phyloP scores from a whole-genome alignment of 805 yeast genomes.

The Metschnikowia cerradonensis region DNA sequence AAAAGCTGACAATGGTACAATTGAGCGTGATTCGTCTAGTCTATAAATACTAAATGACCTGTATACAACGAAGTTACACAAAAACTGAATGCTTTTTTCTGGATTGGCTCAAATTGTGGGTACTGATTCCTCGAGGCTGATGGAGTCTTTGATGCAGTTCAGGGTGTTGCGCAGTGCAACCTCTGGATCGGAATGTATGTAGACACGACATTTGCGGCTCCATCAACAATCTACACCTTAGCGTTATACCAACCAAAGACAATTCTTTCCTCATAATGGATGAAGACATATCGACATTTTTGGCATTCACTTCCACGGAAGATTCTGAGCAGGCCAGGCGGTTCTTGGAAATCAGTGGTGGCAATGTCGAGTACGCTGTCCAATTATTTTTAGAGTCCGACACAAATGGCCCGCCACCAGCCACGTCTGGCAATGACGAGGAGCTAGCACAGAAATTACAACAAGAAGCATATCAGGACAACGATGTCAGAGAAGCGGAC shows the following conservation, averaged over 20 bases:
- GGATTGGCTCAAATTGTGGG: neutral
- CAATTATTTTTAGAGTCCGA: constrained; percentile 67
- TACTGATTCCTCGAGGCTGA: neutral
- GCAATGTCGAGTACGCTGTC: constrained; percentile 78
- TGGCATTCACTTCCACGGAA: constrained; percentile 76
- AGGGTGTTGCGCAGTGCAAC: constrained; percentile 1
- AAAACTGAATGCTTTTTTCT: too few relatives aligned
- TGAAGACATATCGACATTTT: constrained; percentile 62
- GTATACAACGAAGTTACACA: too few relatives aligned
- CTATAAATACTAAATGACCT: too few relatives aligned
- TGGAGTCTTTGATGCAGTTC: neutral
- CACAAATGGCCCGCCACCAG: constrained; percentile 16
- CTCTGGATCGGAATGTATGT: neutral
- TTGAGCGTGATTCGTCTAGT: too few relatives aligned
- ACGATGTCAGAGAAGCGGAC: constrained; percentile 50
- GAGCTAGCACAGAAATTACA: constrained; percentile 61
- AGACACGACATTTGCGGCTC: constrained; percentile 2
- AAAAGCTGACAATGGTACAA: neutral
- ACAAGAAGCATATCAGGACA: constrained; percentile 51
- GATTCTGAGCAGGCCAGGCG: constrained; percentile 67
- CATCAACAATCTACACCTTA: neutral
- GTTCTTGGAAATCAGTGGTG: constrained; percentile 74
- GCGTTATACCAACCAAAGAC: neutral
- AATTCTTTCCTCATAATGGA: constrained; percentile 26
- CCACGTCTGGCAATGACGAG: constrained; percentile 38